These are phyloP conservation scores for Trifolium dubium DNA, from an alignment of 306 rosid species.

Conservation along the genomic window DNA sequence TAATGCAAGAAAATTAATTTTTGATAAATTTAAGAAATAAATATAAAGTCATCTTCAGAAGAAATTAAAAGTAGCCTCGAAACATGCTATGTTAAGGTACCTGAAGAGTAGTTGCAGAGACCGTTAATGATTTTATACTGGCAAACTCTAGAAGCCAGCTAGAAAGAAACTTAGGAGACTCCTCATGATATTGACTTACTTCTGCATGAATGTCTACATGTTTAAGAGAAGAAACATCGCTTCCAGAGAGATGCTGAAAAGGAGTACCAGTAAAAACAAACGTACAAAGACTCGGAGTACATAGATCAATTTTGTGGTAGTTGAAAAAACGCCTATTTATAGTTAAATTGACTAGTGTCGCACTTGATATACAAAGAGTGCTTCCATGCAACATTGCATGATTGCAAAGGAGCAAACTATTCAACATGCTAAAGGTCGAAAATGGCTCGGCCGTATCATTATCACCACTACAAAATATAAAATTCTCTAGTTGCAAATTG, in stretches of 20 bases:
- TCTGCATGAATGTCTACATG: neutral
- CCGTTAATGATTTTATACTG: slow-evolving; percentile 26
- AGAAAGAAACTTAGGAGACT: neutral
- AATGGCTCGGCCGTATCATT: slow-evolving; percentile 2
- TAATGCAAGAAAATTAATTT: neutral
- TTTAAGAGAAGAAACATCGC: slow-evolving; percentile 29
- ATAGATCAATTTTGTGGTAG: slow-evolving; percentile 1
- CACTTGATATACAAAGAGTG: slow-evolving; percentile 16
- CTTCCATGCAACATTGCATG: neutral
- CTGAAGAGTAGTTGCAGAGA: slow-evolving; percentile 37
- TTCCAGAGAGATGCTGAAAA: neutral
- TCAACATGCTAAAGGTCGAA: slow-evolving; percentile 9
- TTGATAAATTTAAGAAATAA: neutral
- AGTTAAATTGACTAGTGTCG: slow-evolving; percentile 10
- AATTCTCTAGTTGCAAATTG: slow-evolving; percentile 13
- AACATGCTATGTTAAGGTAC: slow-evolving; percentile 2
- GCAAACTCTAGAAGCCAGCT: slow-evolving; percentile 22
- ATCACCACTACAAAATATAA: neutral
- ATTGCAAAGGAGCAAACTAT: slow-evolving; percentile 6
- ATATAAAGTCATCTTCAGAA: neutral
- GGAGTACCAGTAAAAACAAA: slow-evolving; percentile 3
- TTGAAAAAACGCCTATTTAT: neutral
- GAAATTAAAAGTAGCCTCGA: neutral
- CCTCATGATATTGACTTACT: too few relatives aligned
- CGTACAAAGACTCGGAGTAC: neutral